phyloP scores from a whole-genome alignment of 75 land plant species.

The Picea glauca region DNA sequence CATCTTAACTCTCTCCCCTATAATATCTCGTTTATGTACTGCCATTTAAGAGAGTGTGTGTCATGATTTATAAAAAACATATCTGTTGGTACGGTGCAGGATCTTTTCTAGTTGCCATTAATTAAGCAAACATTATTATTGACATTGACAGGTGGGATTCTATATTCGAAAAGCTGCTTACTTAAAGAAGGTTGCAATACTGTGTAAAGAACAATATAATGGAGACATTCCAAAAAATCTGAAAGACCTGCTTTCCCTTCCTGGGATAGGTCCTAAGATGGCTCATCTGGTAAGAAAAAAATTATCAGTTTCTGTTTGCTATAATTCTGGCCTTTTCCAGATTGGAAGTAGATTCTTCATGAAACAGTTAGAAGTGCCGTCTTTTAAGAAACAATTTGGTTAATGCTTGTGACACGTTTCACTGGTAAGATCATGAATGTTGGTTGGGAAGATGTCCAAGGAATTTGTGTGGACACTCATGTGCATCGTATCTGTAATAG shows the following conservation, averaged over 20 bases:
- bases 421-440: conserved; percentile 74
- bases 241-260: conserved; percentile 65
- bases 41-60: too few species aligned
- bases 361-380: neutral
- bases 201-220: conserved; percentile 55
- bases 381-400: neutral
- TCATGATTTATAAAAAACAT: too few species aligned
- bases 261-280: conserved; percentile 95
- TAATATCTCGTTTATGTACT: too few species aligned
- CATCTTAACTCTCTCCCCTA: too few species aligned
- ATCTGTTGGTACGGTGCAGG: too few species aligned
- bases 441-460: conserved; percentile 86
- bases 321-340: neutral
- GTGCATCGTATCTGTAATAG: conserved; percentile 89
- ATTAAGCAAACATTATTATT: too few species aligned
- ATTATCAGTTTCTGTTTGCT: neutral
- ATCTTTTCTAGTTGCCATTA: too few species aligned
- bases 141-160: conserved; percentile 66
- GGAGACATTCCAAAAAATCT: conserved; percentile 81
- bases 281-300: conserved; percentile 70
- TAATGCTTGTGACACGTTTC: neutral
- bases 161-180: conserved; percentile 74
- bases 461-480: conserved; percentile 97
- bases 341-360: conserved; percentile 1
- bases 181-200: conserved; percentile 66